Evolutionary conservation across 2,329 filamentous ascomycete genomes (phyloP).

Genomic region (Hypomyces perniciosus): DNA sequence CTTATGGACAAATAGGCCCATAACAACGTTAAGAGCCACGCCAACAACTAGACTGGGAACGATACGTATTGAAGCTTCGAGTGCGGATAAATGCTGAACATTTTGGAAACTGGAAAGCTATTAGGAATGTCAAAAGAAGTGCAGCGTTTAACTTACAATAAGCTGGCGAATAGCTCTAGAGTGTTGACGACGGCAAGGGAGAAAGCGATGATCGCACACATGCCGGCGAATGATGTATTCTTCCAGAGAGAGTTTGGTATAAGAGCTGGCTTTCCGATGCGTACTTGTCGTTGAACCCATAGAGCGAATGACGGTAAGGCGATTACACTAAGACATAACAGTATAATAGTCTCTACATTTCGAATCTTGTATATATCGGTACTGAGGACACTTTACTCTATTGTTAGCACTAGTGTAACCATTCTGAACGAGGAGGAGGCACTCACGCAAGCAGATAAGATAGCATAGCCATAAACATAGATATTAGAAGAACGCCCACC

Average conservation of each 20-base stretch:
- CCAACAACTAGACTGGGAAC: conserved; percentile 41
- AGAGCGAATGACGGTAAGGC: conserved; percentile 43
- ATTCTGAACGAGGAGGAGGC: neutral
- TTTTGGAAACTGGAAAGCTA: conserved; percentile 41
- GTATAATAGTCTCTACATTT: conserved; percentile 36
- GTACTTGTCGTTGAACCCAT: conserved; percentile 48
- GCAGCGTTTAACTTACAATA: conserved; percentile 36
- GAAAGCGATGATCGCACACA: conserved; percentile 46
- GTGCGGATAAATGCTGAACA: conserved; percentile 40
- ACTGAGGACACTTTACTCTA: conserved; percentile 27
- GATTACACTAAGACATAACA: conserved; percentile 38
- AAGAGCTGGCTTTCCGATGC: conserved; percentile 41
- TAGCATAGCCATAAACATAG: conserved; percentile 40
- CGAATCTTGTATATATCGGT: conserved; percentile 35
- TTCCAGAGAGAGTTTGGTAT: conserved; percentile 59
- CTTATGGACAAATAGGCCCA: conserved; percentile 40
- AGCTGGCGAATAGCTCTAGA: conserved; percentile 41
- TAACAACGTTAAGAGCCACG: conserved; percentile 35
- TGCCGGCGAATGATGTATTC: conserved; percentile 48
- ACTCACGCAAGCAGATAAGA: conserved; percentile 49
- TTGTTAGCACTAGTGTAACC: neutral
- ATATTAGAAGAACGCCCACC: conserved; percentile 44
- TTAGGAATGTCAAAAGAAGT: too few relatives aligned
- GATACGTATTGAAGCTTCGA: conserved; percentile 40
- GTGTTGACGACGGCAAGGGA: conserved; percentile 40